Evolutionary conservation across 192 early-diverging fungal genomes (phyloP).

Genomic region (Geranomyces variabilis): DNA sequence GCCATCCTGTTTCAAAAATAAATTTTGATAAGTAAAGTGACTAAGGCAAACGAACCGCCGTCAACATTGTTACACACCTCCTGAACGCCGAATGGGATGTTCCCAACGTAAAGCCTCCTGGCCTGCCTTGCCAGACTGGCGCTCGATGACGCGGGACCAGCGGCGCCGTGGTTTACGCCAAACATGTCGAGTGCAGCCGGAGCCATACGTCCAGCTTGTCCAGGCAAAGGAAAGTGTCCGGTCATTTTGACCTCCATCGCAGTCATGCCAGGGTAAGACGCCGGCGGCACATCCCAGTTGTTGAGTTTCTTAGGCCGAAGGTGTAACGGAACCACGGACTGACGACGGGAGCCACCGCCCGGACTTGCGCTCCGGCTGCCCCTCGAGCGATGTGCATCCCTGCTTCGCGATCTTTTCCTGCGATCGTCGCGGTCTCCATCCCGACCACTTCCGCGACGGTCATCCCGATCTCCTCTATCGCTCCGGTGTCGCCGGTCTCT

Average conservation of each 20-base stretch:
- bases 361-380: slow-evolving; percentile 30
- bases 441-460: slow-evolving; percentile 49
- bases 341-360: slow-evolving; percentile 13
- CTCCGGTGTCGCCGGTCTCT: slow-evolving; percentile 44
- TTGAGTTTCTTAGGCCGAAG: slow-evolving; percentile 76
- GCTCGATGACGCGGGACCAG: slow-evolving; percentile 54
- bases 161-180: slow-evolving; percentile 36
- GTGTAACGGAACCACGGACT: slow-evolving; percentile 71
- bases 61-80: too few species aligned
- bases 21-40: not conserved
- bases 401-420: slow-evolving; percentile 42
- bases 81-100: slow-evolving; percentile 69
- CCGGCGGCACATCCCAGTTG: slow-evolving; percentile 92
- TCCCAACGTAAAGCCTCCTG: slow-evolving; percentile 87
- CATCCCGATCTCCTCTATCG: slow-evolving; percentile 50
- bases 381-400: slow-evolving; percentile 13
- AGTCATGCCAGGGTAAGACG: slow-evolving; percentile 84
- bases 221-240: slow-evolving; percentile 79
- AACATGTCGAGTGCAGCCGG: slow-evolving; percentile 20
- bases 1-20: slow-evolving; percentile 45
- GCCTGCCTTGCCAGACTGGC: slow-evolving; percentile 74
- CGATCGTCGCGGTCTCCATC: slow-evolving; percentile 47
- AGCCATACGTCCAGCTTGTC: slow-evolving; percentile 49
- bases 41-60: too few species aligned
- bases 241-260: slow-evolving; percentile 87